These are phyloP conservation scores for Saccharomyces hybrid DNA, from an alignment of 1,139 yeast species.

Conservation along the genomic window DNA sequence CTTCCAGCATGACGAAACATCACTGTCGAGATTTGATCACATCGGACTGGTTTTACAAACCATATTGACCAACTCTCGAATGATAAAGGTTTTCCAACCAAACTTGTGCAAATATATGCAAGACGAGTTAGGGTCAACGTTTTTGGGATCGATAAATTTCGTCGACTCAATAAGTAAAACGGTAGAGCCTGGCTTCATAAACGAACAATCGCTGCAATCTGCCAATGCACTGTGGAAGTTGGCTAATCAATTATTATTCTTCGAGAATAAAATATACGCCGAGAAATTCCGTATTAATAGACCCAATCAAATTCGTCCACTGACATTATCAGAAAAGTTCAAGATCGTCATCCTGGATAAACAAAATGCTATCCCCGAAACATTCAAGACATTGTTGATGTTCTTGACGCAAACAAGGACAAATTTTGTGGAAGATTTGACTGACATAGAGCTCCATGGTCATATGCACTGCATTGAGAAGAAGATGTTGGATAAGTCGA, in stretches of 20 bases:
- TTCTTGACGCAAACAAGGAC: constrained; percentile 13
- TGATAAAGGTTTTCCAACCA: background rate
- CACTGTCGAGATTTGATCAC: constrained; percentile 1
- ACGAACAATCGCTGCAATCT: background rate
- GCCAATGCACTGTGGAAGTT: background rate
- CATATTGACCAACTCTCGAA: background rate
- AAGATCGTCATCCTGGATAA: background rate
- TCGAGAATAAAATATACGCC: background rate
- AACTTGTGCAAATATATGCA: background rate
- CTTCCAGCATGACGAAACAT: background rate
- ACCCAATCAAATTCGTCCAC: background rate
- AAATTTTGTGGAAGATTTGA: constrained; percentile 14
- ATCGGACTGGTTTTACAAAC: background rate
- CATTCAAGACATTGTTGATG: background rate
- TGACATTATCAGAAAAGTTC: background rate
- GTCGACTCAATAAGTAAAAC: background rate
- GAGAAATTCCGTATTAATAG: background rate
- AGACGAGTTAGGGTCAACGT: background rate
- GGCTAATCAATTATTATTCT: background rate
- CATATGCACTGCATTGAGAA: constrained; percentile 14
- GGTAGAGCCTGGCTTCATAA: background rate
- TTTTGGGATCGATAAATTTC: background rate
- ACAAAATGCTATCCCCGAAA: background rate
- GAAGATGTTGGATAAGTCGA: constrained; percentile 16
- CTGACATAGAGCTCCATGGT: constrained; percentile 9